A percentile compares a stretch with the other conserved stretches of the same genome.
Conservation (phyloP, 2,329 filamentous ascomycete genomes). For the Cytospora chrysosperma region DNA sequence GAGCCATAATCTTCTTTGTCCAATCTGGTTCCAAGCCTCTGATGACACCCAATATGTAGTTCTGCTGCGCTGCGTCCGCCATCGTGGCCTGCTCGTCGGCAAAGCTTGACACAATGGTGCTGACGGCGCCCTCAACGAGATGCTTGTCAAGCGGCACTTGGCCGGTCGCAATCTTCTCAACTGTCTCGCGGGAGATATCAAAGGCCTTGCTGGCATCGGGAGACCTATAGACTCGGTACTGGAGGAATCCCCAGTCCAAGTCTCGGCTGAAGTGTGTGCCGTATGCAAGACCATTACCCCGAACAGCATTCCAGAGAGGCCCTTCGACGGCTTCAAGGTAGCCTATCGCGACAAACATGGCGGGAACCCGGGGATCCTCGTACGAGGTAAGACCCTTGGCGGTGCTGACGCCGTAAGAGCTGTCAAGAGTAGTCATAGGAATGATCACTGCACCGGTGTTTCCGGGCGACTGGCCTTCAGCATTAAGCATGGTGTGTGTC, state of each 20-base stretch:
- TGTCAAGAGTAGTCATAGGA: constrained; percentile 90
- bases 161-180: constrained; percentile 73
- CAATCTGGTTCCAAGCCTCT: constrained; percentile 74
- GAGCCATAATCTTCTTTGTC: constrained; percentile 71
- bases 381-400: constrained; percentile 73
- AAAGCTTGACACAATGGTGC: constrained; percentile 79
- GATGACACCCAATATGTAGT: constrained; percentile 80
- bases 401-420: constrained; percentile 79
- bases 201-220: constrained; percentile 89
- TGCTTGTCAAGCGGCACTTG: constrained; percentile 71
- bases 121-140: constrained; percentile 86
- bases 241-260: constrained; percentile 74
- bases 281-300: constrained; percentile 91
- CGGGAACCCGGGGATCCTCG: constrained; percentile 73
- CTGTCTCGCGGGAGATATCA: constrained; percentile 69
- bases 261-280: constrained; percentile 78
- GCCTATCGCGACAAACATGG: constrained; percentile 81
- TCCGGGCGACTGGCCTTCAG: constrained; percentile 73
- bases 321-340: constrained; percentile 94
- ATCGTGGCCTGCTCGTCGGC: constrained; percentile 89
- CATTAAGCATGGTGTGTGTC: constrained; percentile 68
- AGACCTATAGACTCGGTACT: constrained; percentile 85
- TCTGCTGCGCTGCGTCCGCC: constrained; percentile 75
- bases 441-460: constrained; percentile 73
- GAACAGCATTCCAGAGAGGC: constrained; percentile 89